Conservation (phyloP, 2,329 filamentous ascomycete genomes). For the Penicillium sp. region DNA sequence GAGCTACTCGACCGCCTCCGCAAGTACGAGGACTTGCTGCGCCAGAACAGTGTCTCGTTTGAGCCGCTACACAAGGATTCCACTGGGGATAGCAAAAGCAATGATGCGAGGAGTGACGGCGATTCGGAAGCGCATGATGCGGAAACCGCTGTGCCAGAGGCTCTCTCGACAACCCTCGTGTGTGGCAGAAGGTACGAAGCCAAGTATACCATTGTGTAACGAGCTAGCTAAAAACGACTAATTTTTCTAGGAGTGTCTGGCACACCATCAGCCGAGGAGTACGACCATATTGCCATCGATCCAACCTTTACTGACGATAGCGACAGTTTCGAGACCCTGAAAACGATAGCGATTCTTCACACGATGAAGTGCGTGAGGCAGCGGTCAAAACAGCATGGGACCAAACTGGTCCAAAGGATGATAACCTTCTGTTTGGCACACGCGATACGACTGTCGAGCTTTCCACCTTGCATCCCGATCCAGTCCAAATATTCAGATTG, state of each 20-base stretch:
- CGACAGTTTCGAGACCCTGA: constrained; percentile 13
- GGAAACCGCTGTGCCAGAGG: background rate
- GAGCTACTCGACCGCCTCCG: constrained; percentile 66
- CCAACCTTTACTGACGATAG: background rate
- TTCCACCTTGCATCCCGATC: constrained; percentile 56
- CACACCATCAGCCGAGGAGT: constrained; percentile 11
- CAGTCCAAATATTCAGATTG: constrained; percentile 49
- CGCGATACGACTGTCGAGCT: constrained; percentile 40
- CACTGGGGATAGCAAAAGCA: constrained; percentile 18
- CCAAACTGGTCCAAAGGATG: constrained; percentile 37
- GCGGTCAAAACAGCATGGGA: constrained; percentile 47
- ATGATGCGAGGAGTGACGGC: constrained; percentile 7
- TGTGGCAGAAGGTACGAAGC: background rate
- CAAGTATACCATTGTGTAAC: constrained; percentile 2
- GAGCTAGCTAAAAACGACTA: background rate
- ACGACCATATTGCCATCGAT: background rate
- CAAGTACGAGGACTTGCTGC: constrained; percentile 64
- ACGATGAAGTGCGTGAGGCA: constrained; percentile 29
- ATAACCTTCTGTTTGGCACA: constrained; percentile 53
- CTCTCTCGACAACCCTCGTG: constrained; percentile 2
- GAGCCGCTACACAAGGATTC: constrained; percentile 54
- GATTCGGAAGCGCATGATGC: background rate
- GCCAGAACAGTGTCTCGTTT: constrained; percentile 64
- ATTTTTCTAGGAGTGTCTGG: constrained; percentile 7
- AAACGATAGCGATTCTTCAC: constrained; percentile 29